Conservation (phyloP, 164 flowering plant species). For the Sedum album region DNA sequence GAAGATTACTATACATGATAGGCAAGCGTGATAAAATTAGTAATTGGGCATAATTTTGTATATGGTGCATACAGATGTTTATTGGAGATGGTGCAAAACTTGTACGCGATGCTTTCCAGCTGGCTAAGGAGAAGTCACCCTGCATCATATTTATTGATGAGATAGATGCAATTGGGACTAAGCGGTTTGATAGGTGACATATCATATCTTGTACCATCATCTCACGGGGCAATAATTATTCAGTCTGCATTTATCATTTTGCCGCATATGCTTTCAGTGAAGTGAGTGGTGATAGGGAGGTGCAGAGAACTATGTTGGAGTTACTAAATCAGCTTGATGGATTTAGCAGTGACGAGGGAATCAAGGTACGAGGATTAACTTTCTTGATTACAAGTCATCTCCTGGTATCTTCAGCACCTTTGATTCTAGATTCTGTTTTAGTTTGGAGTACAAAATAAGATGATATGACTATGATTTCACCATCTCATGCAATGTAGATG, state of each 20-base stretch:
- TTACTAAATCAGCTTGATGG: slow-evolving; percentile 97
- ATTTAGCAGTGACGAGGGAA: slow-evolving; percentile 86
- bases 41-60: no score
- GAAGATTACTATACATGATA: background rate
- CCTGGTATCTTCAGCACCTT: no score
- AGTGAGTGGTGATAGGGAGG: slow-evolving; percentile 96
- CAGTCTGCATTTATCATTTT: background rate
- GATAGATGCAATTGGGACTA: slow-evolving; percentile 95
- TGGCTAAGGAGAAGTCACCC: slow-evolving; percentile 81
- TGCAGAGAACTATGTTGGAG: slow-evolving; percentile 92
- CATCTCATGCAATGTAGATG: background rate
- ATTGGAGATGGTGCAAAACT: slow-evolving; percentile 98
- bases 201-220: background rate
- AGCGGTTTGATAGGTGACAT: slow-evolving; percentile 90
- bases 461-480: background rate
- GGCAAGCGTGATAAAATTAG: no score
- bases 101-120: slow-evolving; percentile 86
- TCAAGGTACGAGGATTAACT: slow-evolving; percentile 42
- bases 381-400: no score
- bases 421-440: background rate
- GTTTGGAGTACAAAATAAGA: background rate
- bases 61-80: slow-evolving; percentile 62
- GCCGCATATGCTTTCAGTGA: slow-evolving; percentile 35
- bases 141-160: slow-evolving; percentile 88
- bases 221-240: background rate